Percentiles rank a stretch among this genome's conserved stretches.
These are phyloP conservation scores for Pseudohalonectria lignicola DNA, from an alignment of 2,329 filamentous ascomycete species.

Conservation along the genomic window DNA sequence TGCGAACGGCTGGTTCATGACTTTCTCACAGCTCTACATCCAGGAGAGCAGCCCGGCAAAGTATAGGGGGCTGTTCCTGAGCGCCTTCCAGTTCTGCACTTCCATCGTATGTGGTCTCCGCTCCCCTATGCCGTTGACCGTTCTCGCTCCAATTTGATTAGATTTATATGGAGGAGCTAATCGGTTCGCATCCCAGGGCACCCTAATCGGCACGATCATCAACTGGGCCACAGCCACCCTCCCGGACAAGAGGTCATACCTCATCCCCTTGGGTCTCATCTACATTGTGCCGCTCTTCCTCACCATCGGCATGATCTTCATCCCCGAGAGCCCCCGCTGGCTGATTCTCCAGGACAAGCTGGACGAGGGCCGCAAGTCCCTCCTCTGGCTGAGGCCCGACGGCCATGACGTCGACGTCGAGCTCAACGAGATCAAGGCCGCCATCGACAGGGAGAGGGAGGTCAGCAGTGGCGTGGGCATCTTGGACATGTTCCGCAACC, in stretches of 20 bases:
- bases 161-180: no score
- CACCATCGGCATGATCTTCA: constrained; percentile 4
- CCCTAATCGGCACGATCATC: constrained; percentile 28
- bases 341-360: constrained; percentile 8
- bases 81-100: constrained; percentile 7
- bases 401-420: constrained; percentile 18
- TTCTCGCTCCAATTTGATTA: no score
- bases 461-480: constrained; percentile 21
- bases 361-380: constrained; percentile 11
- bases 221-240: constrained; percentile 22
- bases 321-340: constrained; percentile 10
- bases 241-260: constrained; percentile 17
- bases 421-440: constrained; percentile 19
- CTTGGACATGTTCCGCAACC: constrained; percentile 25
- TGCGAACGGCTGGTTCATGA: constrained; percentile 42
- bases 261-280: constrained; percentile 21
- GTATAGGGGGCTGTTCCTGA: constrained; percentile 18
- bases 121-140: no score
- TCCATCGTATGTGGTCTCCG: constrained; percentile 22
- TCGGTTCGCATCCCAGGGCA: no score
- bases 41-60: constrained; percentile 12
- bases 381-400: constrained; percentile 22
- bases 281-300: constrained; percentile 7
- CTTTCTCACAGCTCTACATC: constrained; percentile 18
- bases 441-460: constrained; percentile 21